Base-by-base conservation (phyloP, 2,329 filamentous ascomycete species). In the Biscogniauxia marginata region DNA sequence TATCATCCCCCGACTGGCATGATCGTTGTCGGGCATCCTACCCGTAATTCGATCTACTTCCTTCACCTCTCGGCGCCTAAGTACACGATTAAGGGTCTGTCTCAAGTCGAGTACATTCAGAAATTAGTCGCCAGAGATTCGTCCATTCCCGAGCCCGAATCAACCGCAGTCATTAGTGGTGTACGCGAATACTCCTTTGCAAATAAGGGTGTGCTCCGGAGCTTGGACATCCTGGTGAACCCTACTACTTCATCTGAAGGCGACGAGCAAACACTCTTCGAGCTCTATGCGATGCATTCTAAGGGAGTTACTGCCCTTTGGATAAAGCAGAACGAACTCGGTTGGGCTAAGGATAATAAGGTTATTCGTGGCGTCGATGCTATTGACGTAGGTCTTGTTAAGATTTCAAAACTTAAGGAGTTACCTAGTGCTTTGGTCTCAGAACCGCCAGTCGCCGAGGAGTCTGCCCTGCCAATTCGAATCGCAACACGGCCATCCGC, bases 201-300 rank as follows among this genome's bases (percentile, higher is more conserved):
- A 52, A 89, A 90, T 67, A 91, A 91, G 70, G 93, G 95, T 13
- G 82, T 91, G 64, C 83, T 99, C 50, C 86, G 95, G 71, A 98
- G 93, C 71, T 77, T 99, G 54, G 92, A 96, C 67, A 91, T 99
- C 68, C 82, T 98, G 22, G 85, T 87, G 67, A 87, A 82, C 64
- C 86, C 89, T 30, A 84, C 87, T 54, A 83, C 85, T 59, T 75
- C 81, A 6, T 80, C 85, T 57, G 83, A 84, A 43, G 79, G 79
- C 21, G 86, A 88, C 20, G 89, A 95, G 61, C 84, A 85, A 16
- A 86, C 88, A 0, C 77, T 97, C 13, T 98, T 99, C 68, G 95
- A 99, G 77, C 81, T 99, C 8, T 99, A 99, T 71, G 89, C 91
- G 25, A 96, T 97, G 88, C 93, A 99, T 73, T 97, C 95, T 9